A percentile compares a stretch with the other conserved stretches of the same genome.
Evolutionary conservation across 2,329 filamentous ascomycete genomes (phyloP).

Genomic region (Didymella sp.): DNA sequence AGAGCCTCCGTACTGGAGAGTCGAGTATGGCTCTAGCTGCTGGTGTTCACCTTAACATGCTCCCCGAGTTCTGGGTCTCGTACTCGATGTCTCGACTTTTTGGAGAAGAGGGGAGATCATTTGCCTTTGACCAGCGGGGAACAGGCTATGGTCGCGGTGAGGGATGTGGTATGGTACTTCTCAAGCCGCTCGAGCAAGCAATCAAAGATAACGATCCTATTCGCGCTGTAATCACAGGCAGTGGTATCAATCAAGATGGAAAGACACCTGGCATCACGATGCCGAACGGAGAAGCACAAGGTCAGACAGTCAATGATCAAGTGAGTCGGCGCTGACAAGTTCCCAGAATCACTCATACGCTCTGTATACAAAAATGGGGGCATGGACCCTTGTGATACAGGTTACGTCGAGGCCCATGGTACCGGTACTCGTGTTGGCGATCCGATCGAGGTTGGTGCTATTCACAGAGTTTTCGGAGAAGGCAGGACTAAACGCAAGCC

Average conservation of each 20-base stretch:
- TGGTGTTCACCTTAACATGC: slow-evolving; percentile 31
- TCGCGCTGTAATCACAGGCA: slow-evolving; percentile 52
- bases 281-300: slow-evolving; percentile 62
- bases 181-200: slow-evolving; percentile 66
- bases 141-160: slow-evolving; percentile 70
- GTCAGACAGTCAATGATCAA: slow-evolving; percentile 19
- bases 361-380: slow-evolving; percentile 31
- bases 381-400: slow-evolving; percentile 35
- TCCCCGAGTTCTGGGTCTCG: slow-evolving; percentile 25
- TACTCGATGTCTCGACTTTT: slow-evolving; percentile 28
- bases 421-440: slow-evolving; percentile 63
- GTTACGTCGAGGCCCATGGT: slow-evolving; percentile 48
- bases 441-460: slow-evolving; percentile 34
- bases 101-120: slow-evolving; percentile 39
- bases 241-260: slow-evolving; percentile 60
- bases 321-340: not conserved
- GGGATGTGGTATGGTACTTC: slow-evolving; percentile 64
- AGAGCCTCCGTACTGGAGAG: slow-evolving; percentile 35
- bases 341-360: not conserved
- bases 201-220: slow-evolving; percentile 63
- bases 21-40: slow-evolving; percentile 37
- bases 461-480: slow-evolving; percentile 32
- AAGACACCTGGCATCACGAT: slow-evolving; percentile 64
- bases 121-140: slow-evolving; percentile 59
- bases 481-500: slow-evolving; percentile 18